These are phyloP conservation scores for Pneumocystis murina DNA, from an alignment of 1,139 yeast genomes.

Conservation along the genomic window DNA sequence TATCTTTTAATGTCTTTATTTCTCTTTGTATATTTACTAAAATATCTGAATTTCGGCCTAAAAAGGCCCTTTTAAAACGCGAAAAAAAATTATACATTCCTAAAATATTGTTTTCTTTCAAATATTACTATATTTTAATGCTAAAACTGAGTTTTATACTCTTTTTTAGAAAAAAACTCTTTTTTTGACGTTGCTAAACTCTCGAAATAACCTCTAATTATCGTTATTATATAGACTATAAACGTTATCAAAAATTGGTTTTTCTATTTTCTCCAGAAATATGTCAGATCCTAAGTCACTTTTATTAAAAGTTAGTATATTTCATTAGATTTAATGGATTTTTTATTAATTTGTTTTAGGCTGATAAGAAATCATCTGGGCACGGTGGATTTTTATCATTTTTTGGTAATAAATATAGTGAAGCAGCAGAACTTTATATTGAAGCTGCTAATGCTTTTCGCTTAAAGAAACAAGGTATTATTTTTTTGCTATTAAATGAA, in stretches of 20 bases:
- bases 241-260: background rate
- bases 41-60: background rate
- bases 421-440: slow-evolving; percentile 75
- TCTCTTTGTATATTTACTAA: background rate
- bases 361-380: slow-evolving; percentile 57
- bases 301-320: slow-evolving; percentile 6
- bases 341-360: slow-evolving; percentile 26
- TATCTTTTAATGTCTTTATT: background rate
- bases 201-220: background rate
- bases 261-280: background rate
- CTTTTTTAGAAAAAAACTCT: background rate
- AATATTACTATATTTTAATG: too few relatives aligned
- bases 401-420: slow-evolving; percentile 64
- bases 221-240: background rate
- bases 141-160: too few relatives aligned
- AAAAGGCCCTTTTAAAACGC: background rate
- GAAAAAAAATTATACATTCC: background rate
- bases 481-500: background rate
- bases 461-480: slow-evolving; percentile 44
- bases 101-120: too few relatives aligned
- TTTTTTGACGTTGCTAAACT: background rate
- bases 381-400: slow-evolving; percentile 60
- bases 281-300: slow-evolving; percentile 11
- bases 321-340: background rate
- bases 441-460: slow-evolving; percentile 86